phyloP scores from a whole-genome alignment of 2,329 filamentous ascomycete genomes.

The Beauveria caledonica region DNA sequence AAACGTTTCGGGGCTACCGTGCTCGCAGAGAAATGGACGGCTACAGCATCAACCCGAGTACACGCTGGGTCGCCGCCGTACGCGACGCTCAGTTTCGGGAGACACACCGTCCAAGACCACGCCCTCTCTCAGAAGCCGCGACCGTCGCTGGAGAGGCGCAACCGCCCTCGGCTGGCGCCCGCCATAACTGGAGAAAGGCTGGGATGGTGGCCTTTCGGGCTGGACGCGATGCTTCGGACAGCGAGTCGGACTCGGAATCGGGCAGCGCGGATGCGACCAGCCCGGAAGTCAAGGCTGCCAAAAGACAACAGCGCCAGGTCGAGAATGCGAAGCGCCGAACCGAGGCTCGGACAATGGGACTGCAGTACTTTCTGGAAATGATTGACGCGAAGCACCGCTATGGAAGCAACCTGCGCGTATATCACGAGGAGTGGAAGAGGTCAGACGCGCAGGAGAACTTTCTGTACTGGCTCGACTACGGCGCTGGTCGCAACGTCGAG shows the following conservation, averaged over 20 bases:
- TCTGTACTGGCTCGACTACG: constrained; percentile 88
- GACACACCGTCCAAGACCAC: constrained; percentile 36
- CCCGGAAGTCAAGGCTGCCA: constrained; percentile 30
- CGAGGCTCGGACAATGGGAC: constrained; percentile 69
- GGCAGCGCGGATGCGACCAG: constrained; percentile 24
- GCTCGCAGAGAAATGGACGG: constrained; percentile 63
- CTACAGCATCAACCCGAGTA: constrained; percentile 58
- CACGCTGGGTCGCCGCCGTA: constrained; percentile 62
- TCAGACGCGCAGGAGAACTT: constrained; percentile 75
- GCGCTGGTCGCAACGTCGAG: constrained; percentile 63
- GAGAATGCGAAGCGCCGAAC: constrained; percentile 51
- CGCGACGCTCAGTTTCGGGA: constrained; percentile 48
- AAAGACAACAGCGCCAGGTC: constrained; percentile 34
- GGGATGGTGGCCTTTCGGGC: constrained; percentile 64
- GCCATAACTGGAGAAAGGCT: constrained; percentile 72
- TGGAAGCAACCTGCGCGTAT: constrained; percentile 70
- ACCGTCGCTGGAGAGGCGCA: not conserved
- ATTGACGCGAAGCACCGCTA: constrained; percentile 82
- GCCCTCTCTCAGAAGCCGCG: constrained; percentile 13
- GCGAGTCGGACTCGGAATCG: constrained; percentile 35
- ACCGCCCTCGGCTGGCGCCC: constrained; percentile 18
- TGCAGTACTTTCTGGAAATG: constrained; percentile 82
- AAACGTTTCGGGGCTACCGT: constrained; percentile 71
- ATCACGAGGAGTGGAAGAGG: constrained; percentile 78
- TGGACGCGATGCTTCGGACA: constrained; percentile 50